Evolutionary conservation across 345 rosid genomes (phyloP).

Genomic region (Eucalyptus curtisii): DNA sequence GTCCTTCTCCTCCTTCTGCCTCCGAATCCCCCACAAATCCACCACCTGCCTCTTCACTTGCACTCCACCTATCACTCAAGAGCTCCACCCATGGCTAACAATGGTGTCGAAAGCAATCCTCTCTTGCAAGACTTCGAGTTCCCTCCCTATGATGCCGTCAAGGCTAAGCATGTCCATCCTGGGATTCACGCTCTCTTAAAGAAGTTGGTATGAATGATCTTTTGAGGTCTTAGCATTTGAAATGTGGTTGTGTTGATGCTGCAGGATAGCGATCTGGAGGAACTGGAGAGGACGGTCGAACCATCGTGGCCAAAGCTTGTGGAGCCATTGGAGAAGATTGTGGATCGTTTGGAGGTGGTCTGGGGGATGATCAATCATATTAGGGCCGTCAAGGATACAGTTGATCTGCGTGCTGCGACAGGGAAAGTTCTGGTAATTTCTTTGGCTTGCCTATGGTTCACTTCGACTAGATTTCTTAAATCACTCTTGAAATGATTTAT

Average conservation of each 20-base stretch:
- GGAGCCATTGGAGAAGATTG: constrained; percentile 83
- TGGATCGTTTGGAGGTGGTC: constrained; percentile 50
- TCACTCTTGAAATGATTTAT: not conserved
- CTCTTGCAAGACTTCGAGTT: constrained; percentile 61
- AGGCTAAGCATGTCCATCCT: constrained; percentile 63
- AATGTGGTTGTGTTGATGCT: not conserved
- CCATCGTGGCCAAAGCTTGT: constrained; percentile 86
- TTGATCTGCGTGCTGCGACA: constrained; percentile 84
- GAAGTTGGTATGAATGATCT: constrained; percentile 38
- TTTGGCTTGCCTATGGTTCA: not conserved
- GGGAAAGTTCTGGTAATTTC: constrained; percentile 74
- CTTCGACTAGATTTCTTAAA: not conserved
- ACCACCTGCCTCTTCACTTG: not conserved
- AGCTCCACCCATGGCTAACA: constrained; percentile 14
- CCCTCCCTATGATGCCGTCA: constrained; percentile 57
- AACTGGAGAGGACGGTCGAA: constrained; percentile 54
- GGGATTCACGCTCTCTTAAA: constrained; percentile 64
- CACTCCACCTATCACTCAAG: not conserved
- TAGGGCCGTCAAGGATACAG: constrained; percentile 68
- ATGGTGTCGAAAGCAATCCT: constrained; percentile 34
- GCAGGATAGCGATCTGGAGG: constrained; percentile 68
- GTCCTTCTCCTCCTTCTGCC: not conserved
- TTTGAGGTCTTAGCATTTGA: not conserved
- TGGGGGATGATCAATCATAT: constrained; percentile 81
- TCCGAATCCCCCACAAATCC: not conserved